Percentiles rank a stretch among this genome's conserved stretches.
These are phyloP conservation scores for Entomortierella beljakovae DNA, from an alignment of 192 early-diverging fungal species.

Conservation along the genomic window DNA sequence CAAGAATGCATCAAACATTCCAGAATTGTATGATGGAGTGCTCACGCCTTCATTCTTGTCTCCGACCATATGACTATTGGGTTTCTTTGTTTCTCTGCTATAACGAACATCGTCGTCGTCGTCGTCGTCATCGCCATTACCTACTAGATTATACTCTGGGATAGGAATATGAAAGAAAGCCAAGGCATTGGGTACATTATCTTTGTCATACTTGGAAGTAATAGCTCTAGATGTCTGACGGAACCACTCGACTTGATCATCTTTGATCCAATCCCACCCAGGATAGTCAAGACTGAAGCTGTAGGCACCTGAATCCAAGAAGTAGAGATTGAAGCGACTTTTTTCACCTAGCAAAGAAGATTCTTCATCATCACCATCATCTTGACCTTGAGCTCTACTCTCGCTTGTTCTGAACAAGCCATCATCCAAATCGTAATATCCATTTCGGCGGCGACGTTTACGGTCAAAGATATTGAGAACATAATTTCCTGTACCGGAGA, in stretches of 20 bases:
- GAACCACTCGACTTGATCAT: constrained; percentile 61
- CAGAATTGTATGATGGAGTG: constrained; percentile 41
- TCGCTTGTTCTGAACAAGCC: no score
- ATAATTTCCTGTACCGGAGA: constrained; percentile 59
- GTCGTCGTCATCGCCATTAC: constrained; percentile 10
- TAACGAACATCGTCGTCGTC: constrained; percentile 3
- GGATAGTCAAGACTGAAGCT: constrained; percentile 43
- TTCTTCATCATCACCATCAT: background rate
- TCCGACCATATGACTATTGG: constrained; percentile 13
- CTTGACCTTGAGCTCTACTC: background rate
- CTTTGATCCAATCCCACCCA: constrained; percentile 54
- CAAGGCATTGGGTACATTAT: constrained; percentile 53
- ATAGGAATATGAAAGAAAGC: constrained; percentile 63
- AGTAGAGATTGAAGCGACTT: constrained; percentile 55
- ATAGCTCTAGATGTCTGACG: constrained; percentile 39
- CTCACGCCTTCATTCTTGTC: constrained; percentile 43
- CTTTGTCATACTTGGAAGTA: constrained; percentile 4
- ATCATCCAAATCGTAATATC: constrained; percentile 8
- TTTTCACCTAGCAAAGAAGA: background rate
- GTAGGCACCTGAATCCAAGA: constrained; percentile 57
- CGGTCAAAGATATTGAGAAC: constrained; percentile 41
- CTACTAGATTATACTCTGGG: constrained; percentile 37
- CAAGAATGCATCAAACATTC: constrained; percentile 46
- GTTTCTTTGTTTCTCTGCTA: background rate
- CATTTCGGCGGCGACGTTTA: background rate